Conservation (phyloP, 2,329 filamentous ascomycete genomes). For the Phaeosphaeria sp. region DNA sequence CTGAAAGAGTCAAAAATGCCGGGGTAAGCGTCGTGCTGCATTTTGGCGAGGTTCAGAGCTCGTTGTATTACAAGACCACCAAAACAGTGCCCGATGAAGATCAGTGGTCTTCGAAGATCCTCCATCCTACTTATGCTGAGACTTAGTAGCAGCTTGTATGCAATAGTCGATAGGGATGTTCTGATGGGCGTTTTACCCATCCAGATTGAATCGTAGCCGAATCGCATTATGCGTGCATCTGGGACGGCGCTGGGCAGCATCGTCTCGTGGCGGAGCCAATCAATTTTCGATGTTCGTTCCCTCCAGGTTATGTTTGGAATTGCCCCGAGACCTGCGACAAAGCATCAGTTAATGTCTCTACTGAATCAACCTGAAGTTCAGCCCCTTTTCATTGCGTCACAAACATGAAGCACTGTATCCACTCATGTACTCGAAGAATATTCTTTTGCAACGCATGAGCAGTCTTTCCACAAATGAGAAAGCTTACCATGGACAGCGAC, state of each 20-base stretch:
- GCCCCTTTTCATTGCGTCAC: not conserved
- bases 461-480: not conserved
- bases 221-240: not conserved
- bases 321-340: not conserved
- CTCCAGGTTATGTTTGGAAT: conserved; percentile 3
- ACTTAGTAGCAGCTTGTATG: conserved; percentile 2
- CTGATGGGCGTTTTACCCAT: conserved; percentile 5
- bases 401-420: no score
- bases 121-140: not conserved
- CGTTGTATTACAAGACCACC: not conserved
- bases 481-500: conserved; percentile 1
- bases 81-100: conserved; percentile 3
- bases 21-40: not conserved
- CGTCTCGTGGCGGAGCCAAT: not conserved
- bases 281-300: not conserved
- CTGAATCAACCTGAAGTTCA: no score
- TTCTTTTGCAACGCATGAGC: not conserved
- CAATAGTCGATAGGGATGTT: conserved; percentile 2
- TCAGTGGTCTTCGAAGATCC: not conserved
- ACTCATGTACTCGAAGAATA: no score
- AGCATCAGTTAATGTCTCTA: no score
- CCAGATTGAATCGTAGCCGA: conserved; percentile 4
- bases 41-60: conserved; percentile 3
- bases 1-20: not conserved
- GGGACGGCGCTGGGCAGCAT: conserved; percentile 2